A percentile compares a stretch with the other conserved stretches of the same genome.
These are phyloP conservation scores for Avena eriantha DNA, from an alignment of 176 grass and related monocot genomes.

Conservation along the genomic window DNA sequence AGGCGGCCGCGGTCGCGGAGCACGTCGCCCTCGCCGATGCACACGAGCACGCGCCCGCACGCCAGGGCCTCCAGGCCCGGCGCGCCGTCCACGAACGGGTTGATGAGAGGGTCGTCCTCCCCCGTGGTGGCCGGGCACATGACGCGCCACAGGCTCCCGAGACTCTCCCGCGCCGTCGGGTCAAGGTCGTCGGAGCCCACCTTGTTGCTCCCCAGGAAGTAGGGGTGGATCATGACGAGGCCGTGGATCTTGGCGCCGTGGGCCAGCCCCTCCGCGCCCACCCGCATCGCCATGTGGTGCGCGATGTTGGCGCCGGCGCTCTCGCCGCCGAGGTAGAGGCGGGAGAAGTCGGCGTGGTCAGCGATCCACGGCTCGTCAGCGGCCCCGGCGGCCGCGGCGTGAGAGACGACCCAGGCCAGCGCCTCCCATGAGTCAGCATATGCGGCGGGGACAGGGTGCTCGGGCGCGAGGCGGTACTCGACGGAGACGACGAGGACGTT, in stretches of 20 bases:
- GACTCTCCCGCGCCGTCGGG: constrained; percentile 41
- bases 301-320: constrained; percentile 85
- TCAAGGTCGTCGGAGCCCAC: constrained; percentile 56
- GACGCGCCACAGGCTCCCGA: constrained; percentile 56
- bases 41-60: constrained; percentile 50
- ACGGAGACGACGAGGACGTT: constrained; percentile 61
- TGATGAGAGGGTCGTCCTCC: constrained; percentile 65
- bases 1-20: constrained; percentile 61
- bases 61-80: constrained; percentile 42
- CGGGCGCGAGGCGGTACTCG: constrained; percentile 71
- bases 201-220: constrained; percentile 66
- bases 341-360: constrained; percentile 62
- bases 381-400: neutral
- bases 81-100: constrained; percentile 50
- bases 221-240: constrained; percentile 76
- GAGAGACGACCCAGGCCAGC: constrained; percentile 68
- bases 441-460: constrained; percentile 61
- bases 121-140: constrained; percentile 62
- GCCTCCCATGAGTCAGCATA: constrained; percentile 64
- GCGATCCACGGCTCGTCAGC: constrained; percentile 54
- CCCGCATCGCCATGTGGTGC: constrained; percentile 74
- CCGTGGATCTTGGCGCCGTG: constrained; percentile 53
- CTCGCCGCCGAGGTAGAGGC: constrained; percentile 76
- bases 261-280: constrained; percentile 38
- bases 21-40: constrained; percentile 58